phyloP scores from a whole-genome alignment of 768 basidiomycete species.

The Xerocomus potaroensis region DNA sequence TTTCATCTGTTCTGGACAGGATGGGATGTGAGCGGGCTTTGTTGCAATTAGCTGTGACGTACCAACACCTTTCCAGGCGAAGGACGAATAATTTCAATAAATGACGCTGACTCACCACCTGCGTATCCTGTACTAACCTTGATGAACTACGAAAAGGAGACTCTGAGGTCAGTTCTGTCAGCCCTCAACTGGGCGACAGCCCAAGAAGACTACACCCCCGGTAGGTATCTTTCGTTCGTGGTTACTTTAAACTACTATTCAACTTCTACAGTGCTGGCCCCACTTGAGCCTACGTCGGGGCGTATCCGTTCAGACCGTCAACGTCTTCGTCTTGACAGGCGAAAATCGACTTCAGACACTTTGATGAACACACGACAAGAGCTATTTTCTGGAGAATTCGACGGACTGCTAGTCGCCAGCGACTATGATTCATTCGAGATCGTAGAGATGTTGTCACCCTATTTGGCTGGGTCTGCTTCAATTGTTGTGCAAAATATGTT shows the following conservation, averaged over 20 bases:
- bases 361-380: slow-evolving; percentile 69
- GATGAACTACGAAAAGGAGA: slow-evolving; percentile 78
- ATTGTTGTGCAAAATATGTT: slow-evolving; percentile 86
- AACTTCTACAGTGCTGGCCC: slow-evolving; percentile 46
- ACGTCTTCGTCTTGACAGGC: slow-evolving; percentile 66
- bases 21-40: slow-evolving; percentile 61
- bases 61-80: slow-evolving; percentile 44
- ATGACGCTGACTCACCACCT: slow-evolving; percentile 89
- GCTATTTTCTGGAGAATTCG: slow-evolving; percentile 83
- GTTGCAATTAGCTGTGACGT: not conserved
- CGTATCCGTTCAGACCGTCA: slow-evolving; percentile 70
- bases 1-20: slow-evolving; percentile 79
- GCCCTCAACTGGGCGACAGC: slow-evolving; percentile 91
- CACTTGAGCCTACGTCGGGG: slow-evolving; percentile 53
- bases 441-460: slow-evolving; percentile 65
- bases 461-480: slow-evolving; percentile 79
- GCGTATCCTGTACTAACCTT: slow-evolving; percentile 77
- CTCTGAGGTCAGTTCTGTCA: slow-evolving; percentile 49
- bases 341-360: slow-evolving; percentile 63
- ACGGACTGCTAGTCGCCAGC: slow-evolving; percentile 81
- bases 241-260: slow-evolving; percentile 1
- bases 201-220: slow-evolving; percentile 67
- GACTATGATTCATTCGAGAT: slow-evolving; percentile 85
- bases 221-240: slow-evolving; percentile 34
- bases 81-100: slow-evolving; percentile 80